A percentile compares a stretch with the other conserved stretches of the same genome.
These are phyloP conservation scores for Penicillium herquei DNA, from an alignment of 495 filamentous ascomycete species.

Conservation along the genomic window DNA sequence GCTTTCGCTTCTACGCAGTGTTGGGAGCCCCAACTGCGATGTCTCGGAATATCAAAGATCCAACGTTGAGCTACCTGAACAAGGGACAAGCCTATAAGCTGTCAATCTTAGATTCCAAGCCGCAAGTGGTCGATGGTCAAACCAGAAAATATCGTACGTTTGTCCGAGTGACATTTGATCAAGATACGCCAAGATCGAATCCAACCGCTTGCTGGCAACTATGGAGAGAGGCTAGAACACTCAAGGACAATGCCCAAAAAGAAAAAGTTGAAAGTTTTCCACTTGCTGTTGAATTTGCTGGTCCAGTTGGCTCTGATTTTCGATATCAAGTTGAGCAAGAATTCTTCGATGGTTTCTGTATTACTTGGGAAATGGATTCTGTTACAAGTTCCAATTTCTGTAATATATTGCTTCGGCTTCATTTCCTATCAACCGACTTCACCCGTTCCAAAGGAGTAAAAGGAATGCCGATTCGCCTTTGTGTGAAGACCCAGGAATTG, in stretches of 20 bases:
- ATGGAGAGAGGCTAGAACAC: conserved; percentile 93
- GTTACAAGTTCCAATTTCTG: conserved; percentile 62
- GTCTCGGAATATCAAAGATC: conserved; percentile 80
- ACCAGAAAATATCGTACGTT: conserved; percentile 73
- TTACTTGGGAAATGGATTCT: conserved; percentile 75
- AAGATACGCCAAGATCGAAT: conserved; percentile 80
- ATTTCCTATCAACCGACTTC: conserved; percentile 97
- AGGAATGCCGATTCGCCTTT: conserved; percentile 88
- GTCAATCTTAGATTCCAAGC: conserved; percentile 64
- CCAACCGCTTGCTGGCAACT: conserved; percentile 87
- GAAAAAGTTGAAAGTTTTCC: conserved; percentile 83
- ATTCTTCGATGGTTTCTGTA: conserved; percentile 90
- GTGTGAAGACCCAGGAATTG: conserved; percentile 78
- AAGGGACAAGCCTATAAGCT: conserved; percentile 92
- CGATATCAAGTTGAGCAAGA: conserved; percentile 64
- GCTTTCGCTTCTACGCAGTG: not conserved
- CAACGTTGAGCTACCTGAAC: conserved; percentile 67
- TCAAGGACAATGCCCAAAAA: conserved; percentile 83
- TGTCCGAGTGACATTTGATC: conserved; percentile 90
- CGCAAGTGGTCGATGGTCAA: conserved; percentile 40
- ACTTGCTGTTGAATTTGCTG: conserved; percentile 83
- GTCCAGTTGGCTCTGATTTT: conserved; percentile 27
- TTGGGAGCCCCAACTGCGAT: not conserved
- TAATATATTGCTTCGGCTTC: conserved; percentile 85
- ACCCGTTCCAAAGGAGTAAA: conserved; percentile 98